Base-by-base conservation (phyloP, 352 stramenopile species). In the Phytophthora pini region DNA sequence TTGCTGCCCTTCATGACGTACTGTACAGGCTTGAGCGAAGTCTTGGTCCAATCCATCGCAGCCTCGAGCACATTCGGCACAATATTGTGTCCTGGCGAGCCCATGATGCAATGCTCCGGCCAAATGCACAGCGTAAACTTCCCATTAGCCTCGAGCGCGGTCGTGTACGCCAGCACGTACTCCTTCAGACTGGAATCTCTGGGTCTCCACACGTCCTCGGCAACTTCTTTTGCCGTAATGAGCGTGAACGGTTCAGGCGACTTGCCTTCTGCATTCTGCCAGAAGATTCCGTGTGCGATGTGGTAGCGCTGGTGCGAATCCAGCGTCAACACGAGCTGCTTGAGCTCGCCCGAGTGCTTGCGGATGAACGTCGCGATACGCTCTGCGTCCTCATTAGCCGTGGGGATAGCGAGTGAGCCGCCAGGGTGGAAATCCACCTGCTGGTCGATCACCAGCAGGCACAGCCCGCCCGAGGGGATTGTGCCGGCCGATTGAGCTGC, bases 21-120 rank as follows among this genome's bases (percentile, higher is more conserved):
- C 53, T 91, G 85, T 48, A 97, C 83, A 20, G 71, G 72, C 61
- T 81, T 85, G 24, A 74, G 63, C 29, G 76, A 82, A 48, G 71
- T 45, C 66, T 86, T 85, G 46, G 81, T 87, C 95, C 95, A 98
- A 32, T 91, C 73, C 17, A 96, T 54, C 17, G 97, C 80, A 0
- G 94, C 95, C 4, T 80, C 68, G 44, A 88, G 79, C 31, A 99
- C 87, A 50, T 76, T 61, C 6, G 83, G 59, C 20, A 98, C 92
- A 2, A 99, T 80, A 40, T 84, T 88, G 74, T 99, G 94, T 26
- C 94, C 94, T 3, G 68, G 65, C 6, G 90, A 94, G 38, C 96
- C 96, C 50, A 98, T 92, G 32, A 99, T 72, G 80, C 97, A 99
- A 74, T 99, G 97, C 71, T 99, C 96, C 9, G 97, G 97, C 97